Evolutionary conservation across 1,284 basidiomycete species (phyloP), one percentile per base, ranked within the genome.

Genomic region (Sporisorium reilianum): DNA sequence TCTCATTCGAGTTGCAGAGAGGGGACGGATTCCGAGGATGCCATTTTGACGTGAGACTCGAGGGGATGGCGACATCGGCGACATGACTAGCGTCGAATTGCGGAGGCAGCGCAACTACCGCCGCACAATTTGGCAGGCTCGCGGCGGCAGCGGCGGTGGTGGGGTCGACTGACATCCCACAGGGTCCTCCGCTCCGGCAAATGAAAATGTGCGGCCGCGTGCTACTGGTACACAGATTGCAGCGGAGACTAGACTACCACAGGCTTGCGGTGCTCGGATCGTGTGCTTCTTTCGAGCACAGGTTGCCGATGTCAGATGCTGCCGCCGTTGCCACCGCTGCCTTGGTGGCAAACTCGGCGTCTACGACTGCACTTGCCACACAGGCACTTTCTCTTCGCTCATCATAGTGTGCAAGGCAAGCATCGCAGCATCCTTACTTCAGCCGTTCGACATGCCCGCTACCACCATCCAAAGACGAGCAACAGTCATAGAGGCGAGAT

Each of bases 51-150:
- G n/a, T 41, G 38, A 41, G 38, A 41, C 38, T 41, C 38, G 9
- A n/a, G 8, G n/a, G n/a, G 38, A 41, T 41, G 38, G 38, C 38
- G 38, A 41, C n/a, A 41, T 41, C n/a, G 9, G 16, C 36, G 16
- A 16, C 16, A 36, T n/a, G 16, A 18, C 3, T 38, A 38, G 36
- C 2, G 36, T 38, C n/a, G 22, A 40, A 38, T 12, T 7, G 14
- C 14, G 11, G 36, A 30, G 34, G 16, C 38, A 6, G 32, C n/a
- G n/a, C n/a, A n/a, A n/a, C 44, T 44, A 42, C 34, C 53, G 53
- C n/a, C n/a, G 55, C 55, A 20, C 55, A 56, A 49, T 56, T 41
- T 40, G 55, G 55, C 55, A 56, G 55, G 55, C 55, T 26, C 16
- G 36, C 16, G 36, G 36, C 36, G 8, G 32, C 32, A 12, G 30